These are phyloP conservation scores for Psilocybe azurescens DNA, from an alignment of 768 basidiomycete species.

Conservation along the genomic window DNA sequence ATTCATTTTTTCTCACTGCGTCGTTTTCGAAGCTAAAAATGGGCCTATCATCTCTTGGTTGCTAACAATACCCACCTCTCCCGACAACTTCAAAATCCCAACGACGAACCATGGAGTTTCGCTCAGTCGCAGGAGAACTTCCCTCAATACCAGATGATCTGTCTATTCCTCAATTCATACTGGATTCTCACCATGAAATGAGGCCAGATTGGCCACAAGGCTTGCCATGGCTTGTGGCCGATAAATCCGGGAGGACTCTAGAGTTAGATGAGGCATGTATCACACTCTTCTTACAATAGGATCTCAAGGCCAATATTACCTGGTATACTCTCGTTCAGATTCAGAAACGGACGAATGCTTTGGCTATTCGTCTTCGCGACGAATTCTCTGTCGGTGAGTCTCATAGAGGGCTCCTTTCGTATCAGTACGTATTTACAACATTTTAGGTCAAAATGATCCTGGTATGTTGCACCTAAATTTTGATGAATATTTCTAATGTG, in stretches of 20 bases:
- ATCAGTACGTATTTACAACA: not conserved
- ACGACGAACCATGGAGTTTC: conserved; percentile 8
- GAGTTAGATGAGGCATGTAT: conserved; percentile 7
- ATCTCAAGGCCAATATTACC: not conserved
- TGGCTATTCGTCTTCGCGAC: conserved; percentile 8
- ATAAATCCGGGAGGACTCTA: conserved; percentile 7
- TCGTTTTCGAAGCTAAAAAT: not conserved
- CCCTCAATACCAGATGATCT: conserved; percentile 11
- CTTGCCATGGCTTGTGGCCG: conserved; percentile 12
- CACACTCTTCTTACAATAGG: not conserved
- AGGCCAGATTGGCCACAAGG: conserved; percentile 4
- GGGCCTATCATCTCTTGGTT: not conserved
- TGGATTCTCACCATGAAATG: conserved; percentile 10
- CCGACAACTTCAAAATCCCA: not conserved
- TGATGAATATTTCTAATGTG: not conserved
- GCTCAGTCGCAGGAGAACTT: conserved; percentile 4
- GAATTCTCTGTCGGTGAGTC: conserved; percentile 3
- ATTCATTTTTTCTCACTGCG: not conserved
- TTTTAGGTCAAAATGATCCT: not conserved
- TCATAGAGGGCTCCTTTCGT: not conserved
- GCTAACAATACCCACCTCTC: not conserved
- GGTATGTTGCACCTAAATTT: not conserved
- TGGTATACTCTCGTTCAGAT: not conserved
- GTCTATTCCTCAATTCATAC: conserved; percentile 13
- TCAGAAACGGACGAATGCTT: not conserved